Evolutionary conservation across 768 basidiomycete genomes (phyloP), one percentile per base, ranked within the genome.

Genomic region (Suillus decipiens): DNA sequence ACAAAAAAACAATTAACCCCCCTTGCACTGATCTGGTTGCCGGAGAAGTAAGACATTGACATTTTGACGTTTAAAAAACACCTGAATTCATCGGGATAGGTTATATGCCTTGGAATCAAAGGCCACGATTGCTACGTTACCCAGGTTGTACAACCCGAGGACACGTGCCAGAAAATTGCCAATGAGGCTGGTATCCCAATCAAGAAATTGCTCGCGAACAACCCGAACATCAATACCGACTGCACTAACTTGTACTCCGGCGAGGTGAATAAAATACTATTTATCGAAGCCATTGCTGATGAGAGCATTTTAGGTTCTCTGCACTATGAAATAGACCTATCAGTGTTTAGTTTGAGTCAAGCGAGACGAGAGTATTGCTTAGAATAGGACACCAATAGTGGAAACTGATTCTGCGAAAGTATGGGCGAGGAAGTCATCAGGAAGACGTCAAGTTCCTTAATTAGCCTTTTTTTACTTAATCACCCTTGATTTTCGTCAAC

Each of bases 201-300:
- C 66, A 77, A 67, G 43, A 82, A 81, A n/a, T 76, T 92, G 31
- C 71, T 79, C 65, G 69, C 77, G 36, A 89, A 90, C 78, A 91
- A 90, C 77, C 88, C 85, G 2, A 87, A 90, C 69, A 71, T 91
- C 61, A 75, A 86, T 72, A 61, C 65, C 11, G 67, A 41, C 7
- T 88, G 86, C 75, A 72, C 72, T 39, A 87, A 87, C 75, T 79
- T 89, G 60, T 85, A 85, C 73, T 70, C 81, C 61, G 81, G 78
- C 56, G 87, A 89, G 82, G 89, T 89, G 12, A 24, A 64, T 68
- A 10, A 15, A 24, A 8, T 58, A 33, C 64, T 2, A 56, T 24
- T 53, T 0, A 19, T 43, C 19, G 12, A 33, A 53, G 43, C 22
- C 15, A 1, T 24, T 45, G 22, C 59, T 19, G 37, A 63, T 67